phyloP scores from a whole-genome alignment of 495 filamentous ascomycete genomes.

The Aspergillus asperescens region DNA sequence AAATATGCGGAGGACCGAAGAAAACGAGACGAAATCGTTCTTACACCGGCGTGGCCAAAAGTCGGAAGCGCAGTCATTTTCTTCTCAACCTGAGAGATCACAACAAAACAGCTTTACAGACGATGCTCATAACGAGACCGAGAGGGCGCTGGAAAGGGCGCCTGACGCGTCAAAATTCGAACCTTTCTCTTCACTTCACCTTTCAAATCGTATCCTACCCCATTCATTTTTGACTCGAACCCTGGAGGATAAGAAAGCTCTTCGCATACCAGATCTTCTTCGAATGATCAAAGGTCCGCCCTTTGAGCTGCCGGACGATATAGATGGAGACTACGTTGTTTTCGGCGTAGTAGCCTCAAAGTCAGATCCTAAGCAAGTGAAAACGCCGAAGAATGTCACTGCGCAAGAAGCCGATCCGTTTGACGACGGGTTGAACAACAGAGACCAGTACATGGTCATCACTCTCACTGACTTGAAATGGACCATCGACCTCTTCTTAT shows the following conservation, averaged over 20 bases:
- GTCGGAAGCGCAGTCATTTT: constrained; percentile 27
- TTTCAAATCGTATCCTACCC: constrained; percentile 80
- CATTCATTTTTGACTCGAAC: constrained; percentile 72
- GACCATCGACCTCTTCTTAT: constrained; percentile 88
- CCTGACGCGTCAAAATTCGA: constrained; percentile 60
- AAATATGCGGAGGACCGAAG: constrained; percentile 30
- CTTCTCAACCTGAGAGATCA: constrained; percentile 12
- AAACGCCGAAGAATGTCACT: constrained; percentile 42
- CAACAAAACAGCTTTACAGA: constrained; percentile 12
- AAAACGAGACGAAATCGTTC: constrained; percentile 18
- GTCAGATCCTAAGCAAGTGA: constrained; percentile 69
- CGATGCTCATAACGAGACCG: constrained; percentile 11
- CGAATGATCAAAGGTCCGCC: constrained; percentile 73
- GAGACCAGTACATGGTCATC: constrained; percentile 85
- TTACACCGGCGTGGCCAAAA: constrained; percentile 26
- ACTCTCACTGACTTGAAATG: constrained; percentile 82
- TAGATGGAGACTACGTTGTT: constrained; percentile 81
- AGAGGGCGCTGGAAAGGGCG: constrained; percentile 16
- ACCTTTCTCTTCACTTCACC: constrained; percentile 75
- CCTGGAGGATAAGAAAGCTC: constrained; percentile 67
- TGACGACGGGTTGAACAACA: constrained; percentile 52
- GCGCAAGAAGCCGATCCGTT: constrained; percentile 42
- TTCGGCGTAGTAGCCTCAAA: constrained; percentile 84
- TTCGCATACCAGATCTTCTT: constrained; percentile 76
- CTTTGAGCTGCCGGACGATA: constrained; percentile 81